Percentiles rank a stretch among this genome's conserved stretches.
These are phyloP conservation scores for Fraxinus quadrangulata DNA, from an alignment of 257 asterid species.

Conservation along the genomic window DNA sequence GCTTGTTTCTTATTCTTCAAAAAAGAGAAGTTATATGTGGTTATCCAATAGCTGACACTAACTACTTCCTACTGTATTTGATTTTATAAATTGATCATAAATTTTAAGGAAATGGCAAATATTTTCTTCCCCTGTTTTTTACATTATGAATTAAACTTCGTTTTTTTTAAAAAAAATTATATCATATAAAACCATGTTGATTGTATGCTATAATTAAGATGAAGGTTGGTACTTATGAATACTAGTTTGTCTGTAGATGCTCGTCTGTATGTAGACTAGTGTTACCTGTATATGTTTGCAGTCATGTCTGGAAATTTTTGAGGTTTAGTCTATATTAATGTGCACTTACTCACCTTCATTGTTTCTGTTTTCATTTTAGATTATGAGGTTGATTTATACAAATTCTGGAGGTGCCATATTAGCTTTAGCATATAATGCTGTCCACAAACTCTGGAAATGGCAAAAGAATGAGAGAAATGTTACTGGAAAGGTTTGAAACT, in stretches of 20 bases:
- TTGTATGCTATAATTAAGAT: not conserved
- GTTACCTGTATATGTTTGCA: not conserved
- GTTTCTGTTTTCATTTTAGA: conserved; percentile 37
- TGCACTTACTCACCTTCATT: not conserved
- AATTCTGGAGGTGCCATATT: conserved; percentile 64
- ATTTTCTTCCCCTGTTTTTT: not conserved
- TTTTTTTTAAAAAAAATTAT: no score
- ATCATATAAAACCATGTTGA: not conserved
- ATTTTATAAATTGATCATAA: not conserved
- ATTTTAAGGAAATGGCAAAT: not conserved
- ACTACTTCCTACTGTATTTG: not conserved
- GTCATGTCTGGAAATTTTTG: not conserved
- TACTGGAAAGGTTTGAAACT: conserved; percentile 50
- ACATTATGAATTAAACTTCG: not conserved
- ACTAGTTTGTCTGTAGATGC: not conserved
- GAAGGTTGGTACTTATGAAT: not conserved
- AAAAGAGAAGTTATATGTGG: not conserved
- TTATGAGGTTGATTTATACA: conserved; percentile 60
- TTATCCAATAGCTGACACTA: not conserved
- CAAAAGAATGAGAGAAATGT: conserved; percentile 44
- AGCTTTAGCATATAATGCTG: conserved; percentile 63
- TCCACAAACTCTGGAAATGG: conserved; percentile 86
- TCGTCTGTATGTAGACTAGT: not conserved
- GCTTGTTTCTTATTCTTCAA: not conserved
- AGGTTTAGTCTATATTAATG: no score